Evolutionary conservation across 768 basidiomycete species (phyloP).

Genomic region (Tremella fuciformis): DNA sequence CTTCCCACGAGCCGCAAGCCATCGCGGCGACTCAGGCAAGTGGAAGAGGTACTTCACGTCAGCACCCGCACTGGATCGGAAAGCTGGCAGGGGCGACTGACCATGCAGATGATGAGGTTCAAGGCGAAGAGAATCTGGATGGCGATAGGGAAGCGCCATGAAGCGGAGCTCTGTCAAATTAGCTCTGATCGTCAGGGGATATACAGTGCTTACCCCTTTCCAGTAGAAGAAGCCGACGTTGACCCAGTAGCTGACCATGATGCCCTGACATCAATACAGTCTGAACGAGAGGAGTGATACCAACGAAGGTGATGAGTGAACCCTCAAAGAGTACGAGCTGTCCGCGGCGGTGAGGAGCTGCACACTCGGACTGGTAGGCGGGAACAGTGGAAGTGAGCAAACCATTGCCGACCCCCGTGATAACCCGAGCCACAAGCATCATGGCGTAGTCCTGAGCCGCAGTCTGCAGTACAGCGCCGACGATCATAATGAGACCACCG

Average conservation of each 20-base stretch:
- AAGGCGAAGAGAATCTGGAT: slow-evolving; percentile 62
- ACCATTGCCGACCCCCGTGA: slow-evolving; percentile 67
- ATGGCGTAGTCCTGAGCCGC: slow-evolving; percentile 62
- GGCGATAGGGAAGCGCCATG: slow-evolving; percentile 65
- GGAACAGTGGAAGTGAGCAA: slow-evolving; percentile 67
- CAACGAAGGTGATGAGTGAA: slow-evolving; percentile 45
- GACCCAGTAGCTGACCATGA: slow-evolving; percentile 67
- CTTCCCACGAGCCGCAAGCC: slow-evolving; percentile 61
- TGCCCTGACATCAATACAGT: slow-evolving; percentile 38
- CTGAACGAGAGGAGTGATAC: neutral
- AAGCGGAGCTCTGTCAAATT: slow-evolving; percentile 44
- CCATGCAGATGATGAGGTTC: slow-evolving; percentile 55
- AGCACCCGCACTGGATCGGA: too few species aligned
- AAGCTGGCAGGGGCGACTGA: too few species aligned
- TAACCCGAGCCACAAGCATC: slow-evolving; percentile 56
- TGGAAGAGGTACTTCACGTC: slow-evolving; percentile 47
- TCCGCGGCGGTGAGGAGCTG: slow-evolving; percentile 61
- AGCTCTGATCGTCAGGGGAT: slow-evolving; percentile 50
- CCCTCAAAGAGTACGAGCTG: slow-evolving; percentile 67
- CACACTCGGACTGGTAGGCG: slow-evolving; percentile 66
- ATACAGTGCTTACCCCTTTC: too few species aligned
- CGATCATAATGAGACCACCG: slow-evolving; percentile 33
- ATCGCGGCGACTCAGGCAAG: slow-evolving; percentile 51
- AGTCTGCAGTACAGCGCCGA: slow-evolving; percentile 39
- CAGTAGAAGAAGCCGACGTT: slow-evolving; percentile 64